Evolutionary conservation across 2,329 filamentous ascomycete genomes (phyloP), one percentile per base, ranked within the genome.

Genomic region (Microdochium trichocladiopsis): DNA sequence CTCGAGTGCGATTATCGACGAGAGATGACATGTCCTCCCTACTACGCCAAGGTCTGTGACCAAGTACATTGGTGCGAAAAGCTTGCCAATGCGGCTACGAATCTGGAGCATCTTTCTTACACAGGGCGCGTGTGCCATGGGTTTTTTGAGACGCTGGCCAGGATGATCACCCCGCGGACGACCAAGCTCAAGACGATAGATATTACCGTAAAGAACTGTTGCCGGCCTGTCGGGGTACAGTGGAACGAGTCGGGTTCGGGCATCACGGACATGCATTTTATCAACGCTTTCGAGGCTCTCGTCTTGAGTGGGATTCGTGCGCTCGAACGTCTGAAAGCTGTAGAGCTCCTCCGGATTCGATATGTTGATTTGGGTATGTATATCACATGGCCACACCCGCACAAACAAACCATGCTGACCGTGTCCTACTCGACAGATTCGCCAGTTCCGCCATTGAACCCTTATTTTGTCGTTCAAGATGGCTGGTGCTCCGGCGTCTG

Each of bases 141-240:
- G n/a, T 82, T 90, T 55, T 90, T 90, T 60, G 78, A 83, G 47
- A 66, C 75, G 31, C 76, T 82, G 4, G 72, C 76, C n/a, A 69
- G 70, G 47, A 68, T 72, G 25, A 74, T 75, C 28, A 73, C 79
- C 55, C 66, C 75, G 41, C 66, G 76, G 45, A 69, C 72, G 16
- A 73, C 75, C 8, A 71, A 70, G 16, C 76, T 90, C 47, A 82
- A 82, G 66, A 84, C 82, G 2, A 75, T 90, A 22, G 86, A 90
- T 59, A 68, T 90, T 47, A 84, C 85, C 0, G 83, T 90, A 52
- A 88, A 88, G 69, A 88, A 88, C 55, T 87, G 85, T 64, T 91
- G 87, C 60, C 79, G 85, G 3, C 71, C 75, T 45, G 65, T 74
- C 54, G 41, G 41, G 12, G 66, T 69, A 48, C 70, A 71, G 56